Base-by-base conservation (phyloP, 1,284 basidiomycete genomes). In the Gomphus bonarii region DNA sequence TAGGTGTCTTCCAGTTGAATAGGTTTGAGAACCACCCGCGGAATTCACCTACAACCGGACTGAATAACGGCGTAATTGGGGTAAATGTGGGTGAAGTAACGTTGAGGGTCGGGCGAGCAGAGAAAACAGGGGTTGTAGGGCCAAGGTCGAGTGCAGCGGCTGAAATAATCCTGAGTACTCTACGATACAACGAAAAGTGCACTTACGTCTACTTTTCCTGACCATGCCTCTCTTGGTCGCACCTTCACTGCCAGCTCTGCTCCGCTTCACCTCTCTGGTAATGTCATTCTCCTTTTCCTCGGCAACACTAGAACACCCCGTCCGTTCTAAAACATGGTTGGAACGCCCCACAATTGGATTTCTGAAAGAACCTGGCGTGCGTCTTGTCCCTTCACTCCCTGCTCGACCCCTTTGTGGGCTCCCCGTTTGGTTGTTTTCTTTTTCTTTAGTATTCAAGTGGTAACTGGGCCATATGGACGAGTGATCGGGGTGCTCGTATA, bases 21-120 rank as follows among this genome's bases (percentile, higher is more conserved):
- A 89, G 71, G 63, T 83, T 88, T 8, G 85, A 85, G 66, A 89
- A 86, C 86, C 86, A 89, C 44, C 85, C 87, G 65, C 85, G 86
- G 69, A 88, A 82, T 66, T 88, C 85, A 60, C 84, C 81, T n/a
- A 85, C 81, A n/a, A 77, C 76, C 57, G 75, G 74, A 47, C 74
- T 62, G 54, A 55, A 31, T 53, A 58, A 75, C 20, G 55, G 62
- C 57, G 61, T 43, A 60, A 59, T 57, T 54, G 50, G 57, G 57
- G 38, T 40, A n/a, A 53, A 48, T 16, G 51, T 61, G 25, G 65
- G 66, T 8, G 66, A 67, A 38, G 65, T 63, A 28, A 59, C 66
- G 7, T 65, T 64, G 1, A 73, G 71, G 3, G 74, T 73, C 1
- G 69, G 65, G 51, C 77, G 69, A 3, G 69, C 70, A 1, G 74